These are phyloP conservation scores for Trichosporon sp. DNA, from an alignment of 1,284 basidiomycete genomes.

Conservation along the genomic window DNA sequence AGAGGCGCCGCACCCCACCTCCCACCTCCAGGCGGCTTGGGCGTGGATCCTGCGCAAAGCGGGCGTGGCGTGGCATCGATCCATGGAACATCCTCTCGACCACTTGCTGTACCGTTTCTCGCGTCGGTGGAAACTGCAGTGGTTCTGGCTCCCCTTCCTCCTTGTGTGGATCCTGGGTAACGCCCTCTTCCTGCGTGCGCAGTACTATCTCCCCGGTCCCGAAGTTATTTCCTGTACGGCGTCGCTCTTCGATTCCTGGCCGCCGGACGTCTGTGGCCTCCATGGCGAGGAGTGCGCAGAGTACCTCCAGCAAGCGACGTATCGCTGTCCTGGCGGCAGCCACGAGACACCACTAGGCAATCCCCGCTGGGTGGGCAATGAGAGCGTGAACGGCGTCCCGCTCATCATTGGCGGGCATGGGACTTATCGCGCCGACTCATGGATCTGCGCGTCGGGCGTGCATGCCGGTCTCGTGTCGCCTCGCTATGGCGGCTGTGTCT, in stretches of 20 bases:
- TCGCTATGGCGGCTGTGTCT: constrained; percentile 45
- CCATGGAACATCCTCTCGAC: constrained; percentile 23
- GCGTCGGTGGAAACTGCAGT: constrained; percentile 5
- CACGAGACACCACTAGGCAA: constrained; percentile 44
- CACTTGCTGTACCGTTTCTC: constrained; percentile 1
- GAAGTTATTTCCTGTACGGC: constrained; percentile 41
- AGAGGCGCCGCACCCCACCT: constrained; percentile 6
- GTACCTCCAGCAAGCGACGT: constrained; percentile 32
- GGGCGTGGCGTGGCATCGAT: constrained; percentile 4
- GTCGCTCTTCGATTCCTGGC: constrained; percentile 47
- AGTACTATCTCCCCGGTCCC: constrained; percentile 44
- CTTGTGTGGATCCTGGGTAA: constrained; percentile 41
- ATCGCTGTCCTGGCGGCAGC: constrained; percentile 52
- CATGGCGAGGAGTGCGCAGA: constrained; percentile 39
- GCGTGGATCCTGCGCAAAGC: background rate
- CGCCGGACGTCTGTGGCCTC: constrained; percentile 49
- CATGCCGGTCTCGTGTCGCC: constrained; percentile 42
- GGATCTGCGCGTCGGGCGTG: constrained; percentile 50
- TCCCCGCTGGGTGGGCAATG: constrained; percentile 46
- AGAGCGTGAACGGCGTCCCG: constrained; percentile 40
- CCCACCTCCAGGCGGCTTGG: background rate
- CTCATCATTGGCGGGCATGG: constrained; percentile 47
- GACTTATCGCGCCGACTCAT: constrained; percentile 50
- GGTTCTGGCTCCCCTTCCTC: constrained; percentile 36
- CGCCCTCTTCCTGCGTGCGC: constrained; percentile 46